Evolutionary conservation across 2,329 filamentous ascomycete species (phyloP).

Genomic region (Fusarium sp.): DNA sequence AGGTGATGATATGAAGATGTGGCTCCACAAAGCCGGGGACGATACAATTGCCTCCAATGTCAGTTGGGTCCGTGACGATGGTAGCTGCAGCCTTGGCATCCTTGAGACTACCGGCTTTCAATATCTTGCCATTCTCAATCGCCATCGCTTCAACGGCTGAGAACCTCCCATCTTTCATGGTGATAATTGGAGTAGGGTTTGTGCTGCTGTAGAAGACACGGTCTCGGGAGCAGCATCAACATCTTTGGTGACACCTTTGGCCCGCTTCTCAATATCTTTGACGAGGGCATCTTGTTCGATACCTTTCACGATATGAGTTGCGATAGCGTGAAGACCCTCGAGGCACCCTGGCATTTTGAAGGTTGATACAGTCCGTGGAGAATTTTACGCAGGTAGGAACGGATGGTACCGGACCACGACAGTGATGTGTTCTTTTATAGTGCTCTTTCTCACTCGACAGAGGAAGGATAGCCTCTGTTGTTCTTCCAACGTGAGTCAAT

Average conservation of each 20-base stretch:
- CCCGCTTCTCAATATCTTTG: not conserved
- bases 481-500: no score
- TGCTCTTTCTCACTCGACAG: no score
- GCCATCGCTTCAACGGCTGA: not conserved
- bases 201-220: not conserved
- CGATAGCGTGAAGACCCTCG: not conserved
- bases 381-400: no score
- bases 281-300: not conserved
- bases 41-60: not conserved
- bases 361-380: no score
- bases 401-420: no score
- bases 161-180: not conserved
- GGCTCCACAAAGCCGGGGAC: not conserved
- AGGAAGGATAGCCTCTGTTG: no score
- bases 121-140: not conserved
- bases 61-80: rapidly evolving
- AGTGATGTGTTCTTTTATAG: no score
- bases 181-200: not conserved
- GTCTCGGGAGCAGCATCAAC: not conserved
- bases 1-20: not conserved
- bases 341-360: not conserved
- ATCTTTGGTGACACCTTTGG: not conserved
- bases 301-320: not conserved
- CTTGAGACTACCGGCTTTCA: not conserved
- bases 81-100: not conserved